phyloP scores from a whole-genome alignment of 2,329 filamentous ascomycete species.

The Didymella lethalis region DNA sequence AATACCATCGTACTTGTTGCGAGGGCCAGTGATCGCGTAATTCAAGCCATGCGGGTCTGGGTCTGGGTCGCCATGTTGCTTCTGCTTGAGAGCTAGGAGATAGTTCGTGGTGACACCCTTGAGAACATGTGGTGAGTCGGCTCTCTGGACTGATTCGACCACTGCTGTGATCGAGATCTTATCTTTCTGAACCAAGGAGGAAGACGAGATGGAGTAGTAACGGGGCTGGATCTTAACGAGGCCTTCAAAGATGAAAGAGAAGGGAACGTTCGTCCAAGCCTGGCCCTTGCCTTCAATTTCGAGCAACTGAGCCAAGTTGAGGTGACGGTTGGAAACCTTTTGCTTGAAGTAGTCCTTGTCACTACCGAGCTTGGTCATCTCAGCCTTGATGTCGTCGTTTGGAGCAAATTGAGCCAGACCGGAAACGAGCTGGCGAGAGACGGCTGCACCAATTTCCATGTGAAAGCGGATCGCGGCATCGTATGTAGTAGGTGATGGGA shows the following conservation, averaged over 20 bases:
- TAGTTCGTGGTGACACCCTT: conserved; percentile 98
- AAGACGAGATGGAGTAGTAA: conserved; percentile 99
- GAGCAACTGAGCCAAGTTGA: conserved; percentile 89
- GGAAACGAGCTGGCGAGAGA: conserved; percentile 93
- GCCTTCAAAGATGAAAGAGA: conserved; percentile 93
- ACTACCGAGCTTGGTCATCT: conserved; percentile 85
- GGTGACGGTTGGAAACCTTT: conserved; percentile 79
- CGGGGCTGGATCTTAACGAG: conserved; percentile 94
- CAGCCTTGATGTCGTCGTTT: conserved; percentile 81
- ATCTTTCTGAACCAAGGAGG: conserved; percentile 90
- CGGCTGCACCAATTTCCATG: conserved; percentile 93
- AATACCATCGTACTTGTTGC: conserved; percentile 96
- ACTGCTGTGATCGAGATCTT: conserved; percentile 95
- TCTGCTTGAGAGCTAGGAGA: conserved; percentile 90
- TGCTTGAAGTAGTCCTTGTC: conserved; percentile 97
- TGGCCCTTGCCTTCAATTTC: conserved; percentile 74
- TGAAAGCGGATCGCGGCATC: conserved; percentile 94
- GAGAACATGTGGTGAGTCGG: conserved; percentile 79
- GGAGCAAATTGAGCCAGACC: conserved; percentile 89
- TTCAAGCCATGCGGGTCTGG: conserved; percentile 84
- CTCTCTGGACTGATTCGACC: conserved; percentile 82
- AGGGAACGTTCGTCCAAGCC: conserved; percentile 85
- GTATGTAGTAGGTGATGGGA: conserved; percentile 96
- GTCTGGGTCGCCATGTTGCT: conserved; percentile 86
- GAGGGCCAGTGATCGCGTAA: conserved; percentile 86